A percentile compares a stretch with the other conserved stretches of the same genome.
phyloP scores from a whole-genome alignment of 495 filamentous ascomycete species.

The Penicillium chermesinum region DNA sequence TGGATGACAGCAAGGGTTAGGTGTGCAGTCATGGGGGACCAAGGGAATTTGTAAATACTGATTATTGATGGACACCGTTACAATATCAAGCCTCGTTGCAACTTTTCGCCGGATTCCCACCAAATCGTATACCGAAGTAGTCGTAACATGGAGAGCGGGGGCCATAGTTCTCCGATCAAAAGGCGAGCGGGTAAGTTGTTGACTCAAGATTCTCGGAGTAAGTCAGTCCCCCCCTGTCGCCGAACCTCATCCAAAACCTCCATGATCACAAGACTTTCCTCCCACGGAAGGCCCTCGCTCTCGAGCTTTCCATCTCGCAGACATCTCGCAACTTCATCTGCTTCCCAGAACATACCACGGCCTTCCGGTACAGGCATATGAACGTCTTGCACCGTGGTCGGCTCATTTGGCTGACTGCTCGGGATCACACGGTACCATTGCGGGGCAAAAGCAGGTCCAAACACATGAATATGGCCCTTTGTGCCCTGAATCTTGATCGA shows the following conservation, averaged over 20 bases:
- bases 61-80: too few relatives aligned
- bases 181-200: conserved; percentile 14
- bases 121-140: background rate
- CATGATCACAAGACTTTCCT: conserved; percentile 85
- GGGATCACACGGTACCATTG: conserved; percentile 53
- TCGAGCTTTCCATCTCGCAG: conserved; percentile 72
- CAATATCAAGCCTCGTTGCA: too few relatives aligned
- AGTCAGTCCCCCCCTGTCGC: conserved; percentile 60
- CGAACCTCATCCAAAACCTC: conserved; percentile 83
- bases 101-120: too few relatives aligned
- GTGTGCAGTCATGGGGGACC: too few relatives aligned
- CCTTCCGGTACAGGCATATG: conserved; percentile 24
- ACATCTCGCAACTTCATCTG: conserved; percentile 77
- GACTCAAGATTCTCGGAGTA: conserved; percentile 78
- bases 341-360: conserved; percentile 86
- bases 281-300: conserved; percentile 61
- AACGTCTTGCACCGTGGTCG: background rate
- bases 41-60: too few relatives aligned
- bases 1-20: too few relatives aligned
- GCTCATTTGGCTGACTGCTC: conserved; percentile 38
- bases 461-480: conserved; percentile 75
- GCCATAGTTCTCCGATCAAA: background rate
- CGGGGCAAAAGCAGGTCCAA: conserved; percentile 54
- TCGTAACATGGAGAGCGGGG: too few relatives aligned
- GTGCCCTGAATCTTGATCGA: conserved; percentile 74